These are phyloP conservation scores for Aeschynomene evenia DNA, from an alignment of 306 rosid species.

Conservation along the genomic window DNA sequence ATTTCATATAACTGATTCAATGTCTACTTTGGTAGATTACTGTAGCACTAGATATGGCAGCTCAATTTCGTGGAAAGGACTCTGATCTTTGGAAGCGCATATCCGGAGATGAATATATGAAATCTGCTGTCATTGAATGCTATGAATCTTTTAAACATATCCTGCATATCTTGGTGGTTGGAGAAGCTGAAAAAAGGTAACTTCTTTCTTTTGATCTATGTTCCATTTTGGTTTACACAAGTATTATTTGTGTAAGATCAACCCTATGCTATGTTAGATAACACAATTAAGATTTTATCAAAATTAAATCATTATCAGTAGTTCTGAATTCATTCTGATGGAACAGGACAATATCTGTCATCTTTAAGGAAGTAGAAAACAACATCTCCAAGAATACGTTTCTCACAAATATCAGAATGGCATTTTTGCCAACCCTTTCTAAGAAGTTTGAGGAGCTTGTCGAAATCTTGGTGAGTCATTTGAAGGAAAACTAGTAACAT, in stretches of 20 bases:
- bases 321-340: constrained; percentile 41
- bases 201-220: constrained; percentile 16
- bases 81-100: constrained; percentile 95
- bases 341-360: constrained; percentile 79
- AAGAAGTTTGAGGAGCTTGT: constrained; percentile 88
- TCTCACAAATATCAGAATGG: constrained; percentile 87
- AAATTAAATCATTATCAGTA: constrained; percentile 1
- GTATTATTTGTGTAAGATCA: background rate
- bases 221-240: constrained; percentile 22
- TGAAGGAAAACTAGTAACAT: constrained; percentile 12
- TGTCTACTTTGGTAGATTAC: constrained; percentile 67
- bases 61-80: constrained; percentile 77
- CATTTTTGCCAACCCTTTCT: constrained; percentile 75
- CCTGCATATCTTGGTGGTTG: constrained; percentile 67
- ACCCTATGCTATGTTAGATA: background rate
- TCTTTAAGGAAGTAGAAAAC: constrained; percentile 81
- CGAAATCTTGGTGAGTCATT: constrained; percentile 74
- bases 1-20: constrained; percentile 35
- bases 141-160: constrained; percentile 79
- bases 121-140: constrained; percentile 92
- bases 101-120: constrained; percentile 88
- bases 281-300: constrained; percentile 13
- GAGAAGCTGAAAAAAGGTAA: constrained; percentile 88
- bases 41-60: constrained; percentile 94
- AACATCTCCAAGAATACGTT: constrained; percentile 77